These are phyloP conservation scores for Termitomyces sp. DNA, from an alignment of 768 basidiomycete species.

Conservation along the genomic window DNA sequence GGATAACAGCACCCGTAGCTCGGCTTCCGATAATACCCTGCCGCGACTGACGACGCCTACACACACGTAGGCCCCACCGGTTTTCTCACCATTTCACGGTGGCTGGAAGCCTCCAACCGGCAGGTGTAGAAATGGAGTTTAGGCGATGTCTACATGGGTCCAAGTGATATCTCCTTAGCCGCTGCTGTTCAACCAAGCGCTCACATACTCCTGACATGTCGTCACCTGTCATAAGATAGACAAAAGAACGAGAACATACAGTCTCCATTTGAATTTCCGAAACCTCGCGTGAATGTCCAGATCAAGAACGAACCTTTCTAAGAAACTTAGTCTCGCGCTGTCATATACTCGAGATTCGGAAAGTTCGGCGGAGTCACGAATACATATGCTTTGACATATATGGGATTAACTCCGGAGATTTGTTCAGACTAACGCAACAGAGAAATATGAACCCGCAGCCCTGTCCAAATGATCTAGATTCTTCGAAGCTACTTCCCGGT, in stretches of 20 bases:
- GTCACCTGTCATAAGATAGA: not conserved
- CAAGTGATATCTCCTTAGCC: not conserved
- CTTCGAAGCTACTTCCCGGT: not conserved
- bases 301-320: not conserved
- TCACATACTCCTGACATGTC: not conserved
- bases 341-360: conserved; percentile 3
- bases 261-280: conserved; percentile 8
- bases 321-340: conserved; percentile 14
- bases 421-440: not conserved
- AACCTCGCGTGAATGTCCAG: conserved; percentile 11
- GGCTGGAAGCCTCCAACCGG: not conserved
- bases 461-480: not conserved
- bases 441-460: not conserved
- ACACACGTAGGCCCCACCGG: conserved; percentile 8
- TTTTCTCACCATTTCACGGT: not conserved
- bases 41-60: not conserved
- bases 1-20: conserved; percentile 22
- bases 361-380: conserved; percentile 1
- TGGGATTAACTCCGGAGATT: not conserved
- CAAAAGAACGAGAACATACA: not conserved
- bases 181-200: not conserved
- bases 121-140: not conserved
- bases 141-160: not conserved
- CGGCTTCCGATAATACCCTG: conserved; percentile 5
- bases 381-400: not conserved